Base-by-base conservation (phyloP, 2,329 filamentous ascomycete genomes). In the Hypocreales sp. region DNA sequence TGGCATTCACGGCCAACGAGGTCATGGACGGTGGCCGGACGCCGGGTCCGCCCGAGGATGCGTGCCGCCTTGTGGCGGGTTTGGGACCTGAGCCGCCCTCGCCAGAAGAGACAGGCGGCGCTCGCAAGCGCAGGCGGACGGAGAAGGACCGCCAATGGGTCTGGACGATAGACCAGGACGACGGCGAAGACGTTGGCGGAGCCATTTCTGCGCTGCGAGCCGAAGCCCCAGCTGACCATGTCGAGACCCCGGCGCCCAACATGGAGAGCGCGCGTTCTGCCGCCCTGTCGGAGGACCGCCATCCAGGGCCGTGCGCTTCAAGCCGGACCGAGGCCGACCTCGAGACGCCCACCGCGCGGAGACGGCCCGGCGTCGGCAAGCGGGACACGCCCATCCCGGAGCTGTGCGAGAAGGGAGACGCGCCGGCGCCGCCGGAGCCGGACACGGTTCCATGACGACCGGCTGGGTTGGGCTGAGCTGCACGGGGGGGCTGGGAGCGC, bases 101-200 rank as follows among this genome's bases (percentile, higher is more conserved):
- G 2, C 57, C 61, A 0, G 50, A 52, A 1, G 59, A 50, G 2
- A 38, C 48, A 5, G 53, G 50, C 1, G 60, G 60, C 3, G 52
- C 66, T 25, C 57, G 60, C n/a, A 72, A 70, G 44, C 55, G 61
- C 8, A 69, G 60, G 34, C 44, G 52, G 18, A 57, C 55, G 41
- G 71, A 75, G 37, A 74, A 71, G 58, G 72, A 67, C 47, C 55
- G 70, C 9, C 63, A 63, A 23, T 76, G 71, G 72, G 65, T 72
- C 20, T 76, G 72, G 72, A 76, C 72, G 2, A 73, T 77, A 24
- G 67, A 63, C 3, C 59, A 61, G 32, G 64, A 67, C 1, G 60
- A 58, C 2, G 55, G 61, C 7, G 55, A 53, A 3, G 55, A 51
- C 6, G 50, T 59, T 10, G 51, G 58, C 25, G 58, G 54, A 1